Evolutionary conservation across 192 early-diverging fungal genomes (phyloP), one percentile per base, ranked within the genome.

Genomic region (Allomyces javanicus): DNA sequence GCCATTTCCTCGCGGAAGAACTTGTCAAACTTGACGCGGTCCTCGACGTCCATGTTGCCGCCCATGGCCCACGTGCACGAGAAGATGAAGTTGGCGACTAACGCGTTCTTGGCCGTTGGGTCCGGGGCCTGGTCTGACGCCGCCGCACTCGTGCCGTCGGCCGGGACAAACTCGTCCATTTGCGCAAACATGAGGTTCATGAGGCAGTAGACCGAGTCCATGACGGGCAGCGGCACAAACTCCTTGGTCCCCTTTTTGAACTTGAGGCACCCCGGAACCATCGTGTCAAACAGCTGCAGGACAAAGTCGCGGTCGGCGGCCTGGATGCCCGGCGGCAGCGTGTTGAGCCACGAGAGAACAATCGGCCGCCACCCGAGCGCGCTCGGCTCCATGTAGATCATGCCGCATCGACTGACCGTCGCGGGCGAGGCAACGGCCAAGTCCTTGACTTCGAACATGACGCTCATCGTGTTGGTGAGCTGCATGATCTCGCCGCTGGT

Each of bases 391-490:
- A 92, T 81, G 70, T 81, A 70, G 71, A 87, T 82, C 25, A 88
- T 71, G 89, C 96, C 92, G 10, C 75, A 74, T 25, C 86, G 72
- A 2, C 76, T 84, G 62, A 97, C 86, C 0, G 94, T 87, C 69
- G 89, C 89, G 64, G 89, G 88, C 73, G 97, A 98, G 11, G 97
- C 97, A 64, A 97, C 93, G 64, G 89, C 86, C 65, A 99, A 77
- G 24, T 87, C 93, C 68, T 98, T 94, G 23, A 98, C 97, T 76
- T 99, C 97, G 70, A 99, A 99, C 90, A 99, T 88, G 62, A 99
- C 89, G 40, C 94, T 85, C 40, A 98, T 94, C 71, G 96, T 98
- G n/a, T 86, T 79, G n/a, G 95, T 94, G 61, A 99, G 80, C 62
- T 83, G 84, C 72, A 99, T 76, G 62, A 96, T 89, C 77, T 99